Evolutionary conservation across 768 basidiomycete species (phyloP).

Genomic region (Podaxis sp.): DNA sequence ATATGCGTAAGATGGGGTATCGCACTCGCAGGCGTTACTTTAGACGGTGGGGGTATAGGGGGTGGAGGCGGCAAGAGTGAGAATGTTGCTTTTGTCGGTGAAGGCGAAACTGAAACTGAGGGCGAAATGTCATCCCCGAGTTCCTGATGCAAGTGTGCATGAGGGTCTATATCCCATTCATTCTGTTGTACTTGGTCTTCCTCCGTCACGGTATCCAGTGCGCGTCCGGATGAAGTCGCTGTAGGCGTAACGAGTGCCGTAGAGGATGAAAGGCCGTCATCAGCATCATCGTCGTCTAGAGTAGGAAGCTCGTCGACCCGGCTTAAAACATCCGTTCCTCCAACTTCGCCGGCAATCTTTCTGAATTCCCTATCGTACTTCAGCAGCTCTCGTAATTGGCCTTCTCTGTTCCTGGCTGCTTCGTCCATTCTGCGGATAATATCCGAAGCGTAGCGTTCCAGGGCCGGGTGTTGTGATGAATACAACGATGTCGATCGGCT

Average conservation of each 20-base stretch:
- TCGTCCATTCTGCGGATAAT: constrained; percentile 79
- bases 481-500: constrained; percentile 1
- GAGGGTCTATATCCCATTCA: constrained; percentile 15
- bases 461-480: constrained; percentile 37
- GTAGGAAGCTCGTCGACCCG: constrained; percentile 52
- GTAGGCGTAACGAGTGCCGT: constrained; percentile 21
- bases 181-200: constrained; percentile 8
- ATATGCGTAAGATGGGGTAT: constrained; percentile 70
- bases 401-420: constrained; percentile 73
- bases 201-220: constrained; percentile 8
- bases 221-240: not conserved
- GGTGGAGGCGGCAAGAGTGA: constrained; percentile 41
- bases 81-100: constrained; percentile 62
- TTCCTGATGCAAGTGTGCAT: constrained; percentile 10
- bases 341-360: constrained; percentile 74
- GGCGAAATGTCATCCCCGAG: constrained; percentile 12
- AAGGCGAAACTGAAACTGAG: constrained; percentile 19
- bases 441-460: constrained; percentile 75
- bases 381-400: constrained; percentile 75
- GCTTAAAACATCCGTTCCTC: constrained; percentile 71
- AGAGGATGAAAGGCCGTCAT: constrained; percentile 34
- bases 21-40: constrained; percentile 54
- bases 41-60: constrained; percentile 35
- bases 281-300: constrained; percentile 48
- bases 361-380: constrained; percentile 80